Evolutionary conservation across 352 stramenopile species (phyloP).

Genomic region (Pythium dissimile): DNA sequence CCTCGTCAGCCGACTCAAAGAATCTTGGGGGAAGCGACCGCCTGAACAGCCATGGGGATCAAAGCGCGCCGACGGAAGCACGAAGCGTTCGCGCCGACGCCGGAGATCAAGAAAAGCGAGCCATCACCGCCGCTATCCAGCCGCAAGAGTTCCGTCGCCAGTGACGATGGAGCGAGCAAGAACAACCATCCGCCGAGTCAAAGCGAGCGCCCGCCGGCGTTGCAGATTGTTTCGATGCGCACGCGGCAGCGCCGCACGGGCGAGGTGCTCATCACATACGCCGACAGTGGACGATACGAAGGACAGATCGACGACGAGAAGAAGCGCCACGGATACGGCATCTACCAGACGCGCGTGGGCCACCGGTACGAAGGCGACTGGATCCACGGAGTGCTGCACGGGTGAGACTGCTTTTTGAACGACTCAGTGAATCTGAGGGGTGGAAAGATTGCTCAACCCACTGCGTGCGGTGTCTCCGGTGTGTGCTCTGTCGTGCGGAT

Average conservation of each 20-base stretch:
- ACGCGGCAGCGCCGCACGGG: slow-evolving; percentile 32
- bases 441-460: slow-evolving; percentile 17
- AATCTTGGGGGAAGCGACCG: slow-evolving; percentile 10
- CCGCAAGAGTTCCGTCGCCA: slow-evolving; percentile 2
- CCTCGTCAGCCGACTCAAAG: neutral
- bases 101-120: slow-evolving; percentile 21
- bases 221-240: slow-evolving; percentile 50
- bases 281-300: slow-evolving; percentile 66
- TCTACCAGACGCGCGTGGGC: slow-evolving; percentile 47
- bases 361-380: slow-evolving; percentile 81
- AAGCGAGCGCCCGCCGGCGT: slow-evolving; percentile 18
- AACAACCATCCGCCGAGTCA: neutral
- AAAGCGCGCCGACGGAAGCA: slow-evolving; percentile 43
- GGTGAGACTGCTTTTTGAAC: slow-evolving; percentile 45
- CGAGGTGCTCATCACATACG: slow-evolving; percentile 47
- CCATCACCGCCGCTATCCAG: neutral
- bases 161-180: slow-evolving; percentile 14
- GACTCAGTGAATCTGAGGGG: slow-evolving; percentile 18
- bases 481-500: slow-evolving; percentile 9
- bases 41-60: slow-evolving; percentile 53
- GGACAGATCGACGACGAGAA: slow-evolving; percentile 43
- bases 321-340: slow-evolving; percentile 57
- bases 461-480: neutral
- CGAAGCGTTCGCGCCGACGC: slow-evolving; percentile 15
- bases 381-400: slow-evolving; percentile 79